phyloP scores from a whole-genome alignment of 1,139 yeast genomes.

The Ogataea hybrid region DNA sequence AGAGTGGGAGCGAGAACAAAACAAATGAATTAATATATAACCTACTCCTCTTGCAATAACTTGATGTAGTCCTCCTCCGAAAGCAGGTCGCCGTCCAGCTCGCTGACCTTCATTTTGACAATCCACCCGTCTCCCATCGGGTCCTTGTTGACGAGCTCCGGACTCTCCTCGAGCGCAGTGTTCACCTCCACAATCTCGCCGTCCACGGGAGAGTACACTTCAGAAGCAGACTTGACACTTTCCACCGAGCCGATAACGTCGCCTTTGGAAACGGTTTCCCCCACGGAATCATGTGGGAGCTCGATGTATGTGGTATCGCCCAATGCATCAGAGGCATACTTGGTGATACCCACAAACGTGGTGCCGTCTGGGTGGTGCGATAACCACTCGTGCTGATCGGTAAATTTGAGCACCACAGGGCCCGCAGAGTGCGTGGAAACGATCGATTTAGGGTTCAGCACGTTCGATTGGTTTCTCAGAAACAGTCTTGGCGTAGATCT shows the following conservation, averaged over 20 bases:
- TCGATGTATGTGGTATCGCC: conserved; percentile 97
- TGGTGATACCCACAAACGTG: conserved; percentile 88
- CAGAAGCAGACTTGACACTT: conserved; percentile 91
- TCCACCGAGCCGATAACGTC: conserved; percentile 93
- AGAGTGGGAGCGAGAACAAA: conserved; percentile 44
- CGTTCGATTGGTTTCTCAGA: conserved; percentile 34
- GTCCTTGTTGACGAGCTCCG: conserved; percentile 78
- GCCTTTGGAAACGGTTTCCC: conserved; percentile 55
- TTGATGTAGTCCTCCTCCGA: conserved; percentile 61
- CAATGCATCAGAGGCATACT: conserved; percentile 95
- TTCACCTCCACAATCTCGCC: conserved; percentile 80
- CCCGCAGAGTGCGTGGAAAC: conserved; percentile 51
- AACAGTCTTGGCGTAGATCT: conserved; percentile 9
- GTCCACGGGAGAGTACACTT: conserved; percentile 82
- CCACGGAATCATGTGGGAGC: conserved; percentile 48
- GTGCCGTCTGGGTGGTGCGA: conserved; percentile 80
- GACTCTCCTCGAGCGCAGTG: conserved; percentile 59
- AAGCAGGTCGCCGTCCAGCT: conserved; percentile 38
- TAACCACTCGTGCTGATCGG: conserved; percentile 95
- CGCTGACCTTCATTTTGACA: conserved; percentile 63
- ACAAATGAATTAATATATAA: conserved; percentile 4
- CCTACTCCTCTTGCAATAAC: conserved; percentile 48
- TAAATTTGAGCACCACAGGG: conserved; percentile 62
- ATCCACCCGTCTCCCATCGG: conserved; percentile 97
- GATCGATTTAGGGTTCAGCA: conserved; percentile 49